These are phyloP conservation scores for Teratosphaeria viscida DNA, from an alignment of 2,329 filamentous ascomycete species.

Conservation along the genomic window DNA sequence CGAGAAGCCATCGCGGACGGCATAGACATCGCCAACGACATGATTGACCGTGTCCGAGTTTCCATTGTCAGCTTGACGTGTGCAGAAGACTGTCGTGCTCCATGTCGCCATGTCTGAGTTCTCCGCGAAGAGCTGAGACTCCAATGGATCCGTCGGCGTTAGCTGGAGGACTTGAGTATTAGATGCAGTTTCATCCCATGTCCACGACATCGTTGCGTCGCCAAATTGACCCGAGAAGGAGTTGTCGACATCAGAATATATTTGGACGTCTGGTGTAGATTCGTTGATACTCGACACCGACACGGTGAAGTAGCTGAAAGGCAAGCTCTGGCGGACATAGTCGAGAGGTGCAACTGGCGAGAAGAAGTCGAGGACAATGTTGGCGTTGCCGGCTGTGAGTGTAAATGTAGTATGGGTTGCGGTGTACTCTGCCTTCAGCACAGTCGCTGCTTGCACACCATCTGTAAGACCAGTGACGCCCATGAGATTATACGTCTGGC, in stretches of 20 bases:
- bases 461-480: slow-evolving; percentile 23
- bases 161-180: background rate
- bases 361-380: slow-evolving; percentile 33
- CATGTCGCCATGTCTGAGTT: slow-evolving; percentile 31
- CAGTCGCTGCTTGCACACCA: slow-evolving; percentile 23
- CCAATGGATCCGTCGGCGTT: background rate
- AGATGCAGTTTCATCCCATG: background rate
- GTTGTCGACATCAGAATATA: slow-evolving; percentile 36
- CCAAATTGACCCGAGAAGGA: slow-evolving; percentile 31
- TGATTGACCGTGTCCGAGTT: background rate
- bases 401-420: slow-evolving; percentile 33
- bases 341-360: slow-evolving; percentile 35
- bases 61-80: slow-evolving; percentile 22
- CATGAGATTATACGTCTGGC: slow-evolving; percentile 33
- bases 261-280: slow-evolving; percentile 24
- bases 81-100: slow-evolving; percentile 33
- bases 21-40: slow-evolving; percentile 20
- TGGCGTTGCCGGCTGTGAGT: slow-evolving; percentile 27
- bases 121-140: slow-evolving; percentile 22
- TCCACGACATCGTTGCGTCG: background rate
- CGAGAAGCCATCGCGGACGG: slow-evolving; percentile 25
- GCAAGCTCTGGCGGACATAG: slow-evolving; percentile 34
- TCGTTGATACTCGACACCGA: slow-evolving; percentile 17
- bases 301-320: slow-evolving; percentile 36
- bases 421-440: slow-evolving; percentile 30